Evolutionary conservation across 1,284 basidiomycete species (phyloP).

Genomic region (Ceratobasidium sp.): DNA sequence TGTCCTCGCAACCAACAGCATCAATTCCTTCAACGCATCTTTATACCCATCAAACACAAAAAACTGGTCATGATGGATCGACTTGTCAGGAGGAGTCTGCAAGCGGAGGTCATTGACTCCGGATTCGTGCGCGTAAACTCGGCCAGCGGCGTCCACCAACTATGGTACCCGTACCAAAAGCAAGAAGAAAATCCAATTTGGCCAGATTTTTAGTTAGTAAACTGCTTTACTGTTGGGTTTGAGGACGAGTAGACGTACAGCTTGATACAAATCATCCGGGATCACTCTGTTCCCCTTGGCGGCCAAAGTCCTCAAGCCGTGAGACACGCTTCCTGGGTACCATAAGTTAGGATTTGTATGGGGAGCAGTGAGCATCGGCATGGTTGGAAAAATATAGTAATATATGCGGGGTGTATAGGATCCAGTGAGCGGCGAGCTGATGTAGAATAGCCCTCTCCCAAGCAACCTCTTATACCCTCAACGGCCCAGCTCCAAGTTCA

Average conservation of each 20-base stretch:
- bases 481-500: too few species aligned
- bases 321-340: conserved; percentile 20
- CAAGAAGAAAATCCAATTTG: neutral
- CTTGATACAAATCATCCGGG: conserved; percentile 1
- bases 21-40: conserved; percentile 11
- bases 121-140: conserved; percentile 18
- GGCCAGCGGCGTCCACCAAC: conserved; percentile 8
- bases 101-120: conserved; percentile 2
- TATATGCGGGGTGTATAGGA: neutral
- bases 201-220: neutral
- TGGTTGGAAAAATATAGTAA: neutral
- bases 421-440: neutral
- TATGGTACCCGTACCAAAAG: neutral
- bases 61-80: conserved; percentile 3
- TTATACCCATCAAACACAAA: conserved; percentile 13
- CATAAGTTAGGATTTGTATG: neutral
- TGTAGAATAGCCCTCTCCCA: too few species aligned
- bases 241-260: neutral
- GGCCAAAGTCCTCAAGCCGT: conserved; percentile 1
- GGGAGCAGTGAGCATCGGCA: conserved; percentile 23
- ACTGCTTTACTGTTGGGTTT: neutral
- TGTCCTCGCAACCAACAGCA: neutral
- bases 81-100: neutral
- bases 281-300: neutral
- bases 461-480: too few species aligned